Conservation (phyloP, 805 yeast genomes). For the Yamadazyma endophytica region DNA sequence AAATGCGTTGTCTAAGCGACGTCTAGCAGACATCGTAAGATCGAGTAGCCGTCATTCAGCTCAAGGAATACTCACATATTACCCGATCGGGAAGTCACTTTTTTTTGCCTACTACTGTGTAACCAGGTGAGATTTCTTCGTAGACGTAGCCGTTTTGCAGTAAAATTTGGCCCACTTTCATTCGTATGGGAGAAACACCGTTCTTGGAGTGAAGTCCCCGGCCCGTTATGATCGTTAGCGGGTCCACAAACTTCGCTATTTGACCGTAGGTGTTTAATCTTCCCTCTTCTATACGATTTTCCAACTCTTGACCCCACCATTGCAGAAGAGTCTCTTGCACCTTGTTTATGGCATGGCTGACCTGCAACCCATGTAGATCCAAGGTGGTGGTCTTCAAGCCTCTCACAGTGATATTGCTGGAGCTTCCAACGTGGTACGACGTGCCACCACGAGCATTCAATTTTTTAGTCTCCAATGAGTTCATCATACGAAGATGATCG, state of each 20-base stretch:
- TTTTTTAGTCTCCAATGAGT: too few relatives aligned
- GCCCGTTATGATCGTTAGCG: conserved; percentile 57
- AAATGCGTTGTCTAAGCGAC: too few relatives aligned
- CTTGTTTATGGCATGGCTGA: conserved; percentile 42
- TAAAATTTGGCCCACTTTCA: conserved; percentile 39
- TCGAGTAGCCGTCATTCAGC: too few relatives aligned
- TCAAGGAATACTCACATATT: too few relatives aligned
- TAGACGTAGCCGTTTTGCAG: conserved; percentile 33
- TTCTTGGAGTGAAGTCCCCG: conserved; percentile 65
- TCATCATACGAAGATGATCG: too few relatives aligned
- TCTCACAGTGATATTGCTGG: too few relatives aligned
- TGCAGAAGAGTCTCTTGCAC: conserved; percentile 30
- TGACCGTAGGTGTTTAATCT: conserved; percentile 27
- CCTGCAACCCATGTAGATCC: conserved; percentile 57
- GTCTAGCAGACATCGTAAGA: too few relatives aligned
- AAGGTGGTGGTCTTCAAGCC: conserved; percentile 15
- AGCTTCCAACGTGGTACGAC: too few relatives aligned
- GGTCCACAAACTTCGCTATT: conserved; percentile 37
- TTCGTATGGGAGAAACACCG: conserved; percentile 49
- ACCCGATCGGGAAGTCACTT: neutral
- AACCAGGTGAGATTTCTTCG: conserved; percentile 37
- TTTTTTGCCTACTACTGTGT: conserved; percentile 16
- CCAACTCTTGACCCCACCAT: conserved; percentile 66
- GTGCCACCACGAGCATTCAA: too few relatives aligned
- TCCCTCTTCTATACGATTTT: conserved; percentile 37